Evolutionary conservation across 2,329 filamentous ascomycete genomes (phyloP), one percentile per base, ranked within the genome.

Genomic region (Amauroascus verrucosus): DNA sequence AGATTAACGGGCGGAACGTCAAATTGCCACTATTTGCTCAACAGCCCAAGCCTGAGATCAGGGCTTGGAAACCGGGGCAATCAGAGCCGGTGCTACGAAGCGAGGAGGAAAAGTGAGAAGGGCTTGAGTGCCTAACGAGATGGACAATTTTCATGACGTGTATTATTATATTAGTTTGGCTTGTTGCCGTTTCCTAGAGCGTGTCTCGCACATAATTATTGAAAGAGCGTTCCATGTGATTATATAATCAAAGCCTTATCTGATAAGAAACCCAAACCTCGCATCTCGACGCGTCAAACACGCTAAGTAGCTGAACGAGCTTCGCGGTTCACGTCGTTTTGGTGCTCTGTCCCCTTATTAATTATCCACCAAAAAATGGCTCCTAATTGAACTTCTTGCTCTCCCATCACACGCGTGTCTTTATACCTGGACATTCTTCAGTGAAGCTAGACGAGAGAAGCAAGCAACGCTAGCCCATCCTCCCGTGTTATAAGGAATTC

Each of bases 401-500:
- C 18, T 47, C 11, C 8, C n/a, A 6, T 8, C 26, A 6, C 9
- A 11, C 16, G 3, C 14, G 4, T 47, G 14, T 35, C 18, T 22
- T 22, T 35, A 35, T 35, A 28, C 14, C 28, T 20, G 8, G 28
- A 6, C 18, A 18, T 30, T 16, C 6, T 9, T 26, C 7, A 11
- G n/a, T 16, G 14, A 52, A 45, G 49, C 24, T 26, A 7, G 33
- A 43, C 22, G 40, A 55, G 24, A 47, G 37, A 33, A 24, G 35
- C 24, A 20, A 33, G 40, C 43, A 33, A 50, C 20, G 43, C 53
- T n/a, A 55, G 45, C 13, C 52, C 54, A 3, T 41, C 16, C 13
- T 30, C 51, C 13, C 53, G 56, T n/a, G 53, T 54, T 11, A 51
- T 56, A 11, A 56, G 56, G 16, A 51, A 48, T 55, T 62, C 70